These are phyloP conservation scores for Thraustotheca clavata DNA, from an alignment of 352 stramenopile genomes.

Conservation along the genomic window DNA sequence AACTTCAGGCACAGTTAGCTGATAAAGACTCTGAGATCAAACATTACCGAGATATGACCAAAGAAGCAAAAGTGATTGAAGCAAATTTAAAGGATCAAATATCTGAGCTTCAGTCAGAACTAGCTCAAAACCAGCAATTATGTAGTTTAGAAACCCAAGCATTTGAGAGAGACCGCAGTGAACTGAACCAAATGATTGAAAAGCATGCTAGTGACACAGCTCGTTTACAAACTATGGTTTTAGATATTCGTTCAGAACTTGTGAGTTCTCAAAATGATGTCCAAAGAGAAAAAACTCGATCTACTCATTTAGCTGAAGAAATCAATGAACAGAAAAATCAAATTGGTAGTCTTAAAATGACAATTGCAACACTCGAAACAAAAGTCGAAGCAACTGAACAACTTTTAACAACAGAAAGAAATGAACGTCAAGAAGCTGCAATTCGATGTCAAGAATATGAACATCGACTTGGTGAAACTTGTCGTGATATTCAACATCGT, in stretches of 20 bases:
- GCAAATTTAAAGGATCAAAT: too few relatives aligned
- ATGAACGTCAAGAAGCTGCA: constrained; percentile 52
- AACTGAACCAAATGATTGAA: not conserved
- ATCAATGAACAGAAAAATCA: not conserved
- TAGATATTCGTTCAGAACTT: not conserved
- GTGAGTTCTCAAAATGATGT: not conserved
- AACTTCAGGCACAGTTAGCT: too few relatives aligned
- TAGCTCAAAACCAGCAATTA: too few relatives aligned
- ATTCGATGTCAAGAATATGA: constrained; percentile 68
- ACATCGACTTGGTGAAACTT: constrained; percentile 52
- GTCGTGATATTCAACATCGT: constrained; percentile 57
- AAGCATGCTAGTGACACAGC: not conserved
- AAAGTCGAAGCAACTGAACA: not conserved
- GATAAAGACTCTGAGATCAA: too few relatives aligned
- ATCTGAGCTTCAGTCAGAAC: too few relatives aligned
- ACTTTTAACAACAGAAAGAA: not conserved
- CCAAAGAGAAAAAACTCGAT: not conserved
- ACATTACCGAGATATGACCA: too few relatives aligned
- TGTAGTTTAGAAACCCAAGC: too few relatives aligned
- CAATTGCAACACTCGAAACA: not conserved
- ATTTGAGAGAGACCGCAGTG: not conserved
- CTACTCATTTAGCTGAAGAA: not conserved
- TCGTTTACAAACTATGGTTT: not conserved
- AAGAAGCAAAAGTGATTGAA: too few relatives aligned
- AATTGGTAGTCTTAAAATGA: not conserved